Conservation (phyloP, 768 basidiomycete species). For the Russula abietina region DNA sequence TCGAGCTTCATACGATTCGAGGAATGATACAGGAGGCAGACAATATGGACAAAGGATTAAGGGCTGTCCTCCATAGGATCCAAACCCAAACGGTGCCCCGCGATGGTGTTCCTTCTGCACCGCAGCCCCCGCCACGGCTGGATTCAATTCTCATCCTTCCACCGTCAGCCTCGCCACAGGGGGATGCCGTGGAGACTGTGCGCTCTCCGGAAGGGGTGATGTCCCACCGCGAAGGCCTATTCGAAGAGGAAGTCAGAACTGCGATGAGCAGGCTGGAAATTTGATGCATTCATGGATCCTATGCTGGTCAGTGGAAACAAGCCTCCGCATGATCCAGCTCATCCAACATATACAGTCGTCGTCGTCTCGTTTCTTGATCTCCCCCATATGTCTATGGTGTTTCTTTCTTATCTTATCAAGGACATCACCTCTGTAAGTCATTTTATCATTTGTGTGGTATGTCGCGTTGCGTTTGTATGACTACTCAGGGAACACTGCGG, state of each 20-base stretch:
- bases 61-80: neutral
- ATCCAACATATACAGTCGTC: no score
- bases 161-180: neutral
- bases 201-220: constrained; percentile 51
- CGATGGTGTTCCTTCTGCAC: neutral
- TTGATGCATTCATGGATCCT: constrained; percentile 31
- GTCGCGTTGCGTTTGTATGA: neutral
- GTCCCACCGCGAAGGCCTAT: constrained; percentile 61
- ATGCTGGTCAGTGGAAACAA: constrained; percentile 40
- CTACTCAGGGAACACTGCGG: neutral
- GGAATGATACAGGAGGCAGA: constrained; percentile 21
- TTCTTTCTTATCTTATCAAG: neutral
- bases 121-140: constrained; percentile 5
- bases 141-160: neutral
- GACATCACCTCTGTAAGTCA: neutral
- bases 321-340: neutral
- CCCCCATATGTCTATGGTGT: neutral
- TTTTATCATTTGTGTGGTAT: neutral
- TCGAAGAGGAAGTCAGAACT: constrained; percentile 35
- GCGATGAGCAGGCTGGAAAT: constrained; percentile 1
- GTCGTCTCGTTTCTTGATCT: neutral
- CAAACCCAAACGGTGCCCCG: neutral
- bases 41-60: constrained; percentile 18
- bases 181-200: constrained; percentile 32
- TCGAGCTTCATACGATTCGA: constrained; percentile 21